Conservation (phyloP, 176 grass and related monocot genomes). For the Aegilops speltoides region DNA sequence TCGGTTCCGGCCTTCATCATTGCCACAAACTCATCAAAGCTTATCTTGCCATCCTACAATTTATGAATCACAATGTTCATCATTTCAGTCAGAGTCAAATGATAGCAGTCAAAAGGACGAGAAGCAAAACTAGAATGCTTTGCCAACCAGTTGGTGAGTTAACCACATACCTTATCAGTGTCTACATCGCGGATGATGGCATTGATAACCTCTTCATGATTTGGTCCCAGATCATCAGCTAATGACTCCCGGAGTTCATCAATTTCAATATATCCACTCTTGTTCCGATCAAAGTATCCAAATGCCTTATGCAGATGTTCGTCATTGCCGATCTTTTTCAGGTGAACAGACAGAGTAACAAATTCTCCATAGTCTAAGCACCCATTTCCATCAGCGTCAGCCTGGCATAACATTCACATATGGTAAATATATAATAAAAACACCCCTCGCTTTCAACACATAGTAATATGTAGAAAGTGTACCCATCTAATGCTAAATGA, state of each 20-base stretch:
- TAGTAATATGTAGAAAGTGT: neutral
- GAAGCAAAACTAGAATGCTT: conserved; percentile 15
- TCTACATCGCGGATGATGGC: conserved; percentile 86
- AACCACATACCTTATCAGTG: conserved; percentile 76
- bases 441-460: neutral
- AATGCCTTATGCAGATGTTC: conserved; percentile 90
- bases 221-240: conserved; percentile 69
- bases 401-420: conserved; percentile 50
- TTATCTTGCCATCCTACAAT: conserved; percentile 75
- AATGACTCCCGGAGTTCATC: conserved; percentile 68
- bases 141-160: neutral
- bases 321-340: conserved; percentile 75
- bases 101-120: neutral
- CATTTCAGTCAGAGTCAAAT: neutral
- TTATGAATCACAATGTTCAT: neutral
- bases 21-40: conserved; percentile 80
- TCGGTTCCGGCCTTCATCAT: conserved; percentile 98
- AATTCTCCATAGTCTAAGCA: conserved; percentile 80
- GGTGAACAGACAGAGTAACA: conserved; percentile 79
- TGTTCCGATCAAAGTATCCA: conserved; percentile 77
- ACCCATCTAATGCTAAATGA: neutral
- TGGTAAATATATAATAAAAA: conserved; percentile 33
- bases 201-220: conserved; percentile 83
- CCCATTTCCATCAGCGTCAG: conserved; percentile 84
- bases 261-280: conserved; percentile 86